Evolutionary conservation across 768 basidiomycete species (phyloP), one percentile per base, ranked within the genome.

Genomic region (Cubamyces sp.): DNA sequence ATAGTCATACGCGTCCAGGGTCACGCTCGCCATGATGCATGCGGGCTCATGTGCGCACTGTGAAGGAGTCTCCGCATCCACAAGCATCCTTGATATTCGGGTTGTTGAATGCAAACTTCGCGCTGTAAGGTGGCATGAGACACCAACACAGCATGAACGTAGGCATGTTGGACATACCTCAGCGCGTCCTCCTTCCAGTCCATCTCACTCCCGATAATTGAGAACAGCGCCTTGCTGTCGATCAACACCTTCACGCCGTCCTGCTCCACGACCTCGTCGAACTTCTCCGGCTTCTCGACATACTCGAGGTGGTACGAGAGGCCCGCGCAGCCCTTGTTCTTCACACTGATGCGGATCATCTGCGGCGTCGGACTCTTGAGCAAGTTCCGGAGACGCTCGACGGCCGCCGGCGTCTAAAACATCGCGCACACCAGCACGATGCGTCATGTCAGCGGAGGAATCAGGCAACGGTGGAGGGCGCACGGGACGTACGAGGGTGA

Each of bases 201-300:
- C 97, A 99, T 99, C 81, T 92, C 92, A 74, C 94, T 96, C 52
- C 97, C 97, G 63, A 99, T 97, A 68, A 99, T 97, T 61, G 92
- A 94, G 74, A 99, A 98, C 65, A 99, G 77, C 25, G 97, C 97
- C 75, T 96, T 98, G 72, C 88, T 90, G 78, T 99, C 97, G 73
- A 98, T 94, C 64, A 98, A 79, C 47, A 99, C 96, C 66, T 81
- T 84, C 25, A 97, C 93, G 1, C 91, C 96, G 66, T 98, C 95
- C 76, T 98, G 97, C 73, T 94, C 87, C 21, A 98, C 95, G 18
- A 98, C 84, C 72, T 98, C 97, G 77, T 99, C 97, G 69, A 98
- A 98, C 74, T 88, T 90, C 5, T 84, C 92, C 1, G 93, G 87
- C 69, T 86, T 78, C 43, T 95, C 93, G 57, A 98, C 94, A 74